Conservation (phyloP, 257 asterid genomes). For the Fraxinus cuspidata region DNA sequence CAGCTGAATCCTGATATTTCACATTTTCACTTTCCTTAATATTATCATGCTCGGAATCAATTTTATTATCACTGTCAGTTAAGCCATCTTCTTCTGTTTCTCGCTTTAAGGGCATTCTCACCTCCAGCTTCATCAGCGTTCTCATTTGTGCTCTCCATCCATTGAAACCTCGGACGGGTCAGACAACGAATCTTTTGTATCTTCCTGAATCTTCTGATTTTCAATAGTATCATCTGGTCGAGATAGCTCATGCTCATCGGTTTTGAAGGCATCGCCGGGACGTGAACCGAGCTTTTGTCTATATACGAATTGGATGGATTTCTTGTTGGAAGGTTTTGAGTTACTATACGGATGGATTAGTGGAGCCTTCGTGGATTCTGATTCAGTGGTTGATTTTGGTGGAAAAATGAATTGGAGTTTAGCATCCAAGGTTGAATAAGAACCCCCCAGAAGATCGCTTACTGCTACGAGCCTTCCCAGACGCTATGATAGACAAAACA, state of each 20-base stretch:
- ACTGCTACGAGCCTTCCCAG: slow-evolving; percentile 41
- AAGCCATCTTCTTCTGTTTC: too few relatives aligned
- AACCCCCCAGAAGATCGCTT: slow-evolving; percentile 51
- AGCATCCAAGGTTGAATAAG: slow-evolving; percentile 72
- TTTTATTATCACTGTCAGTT: too few relatives aligned
- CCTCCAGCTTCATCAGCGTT: slow-evolving; percentile 1
- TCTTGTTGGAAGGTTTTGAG: slow-evolving; percentile 6
- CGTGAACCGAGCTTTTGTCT: slow-evolving; percentile 46
- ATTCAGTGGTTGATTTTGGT: slow-evolving; percentile 36
- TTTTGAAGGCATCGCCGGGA: slow-evolving; percentile 50
- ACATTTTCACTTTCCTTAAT: too few relatives aligned
- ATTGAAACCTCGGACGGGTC: slow-evolving; percentile 22
- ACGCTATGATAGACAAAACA: slow-evolving; percentile 32
- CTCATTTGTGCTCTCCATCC: background rate
- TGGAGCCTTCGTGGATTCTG: too few relatives aligned
- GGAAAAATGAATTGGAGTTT: slow-evolving; percentile 48
- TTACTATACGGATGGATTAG: too few relatives aligned
- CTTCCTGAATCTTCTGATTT: background rate
- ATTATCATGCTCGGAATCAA: too few relatives aligned
- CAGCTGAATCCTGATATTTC: too few relatives aligned
- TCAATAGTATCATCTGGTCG: slow-evolving; percentile 12
- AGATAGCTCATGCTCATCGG: slow-evolving; percentile 22
- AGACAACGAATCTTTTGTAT: slow-evolving; percentile 22
- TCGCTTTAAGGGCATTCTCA: background rate
- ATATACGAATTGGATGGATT: slow-evolving; percentile 33